Conservation (phyloP, 208 protist species). For the Leishmania martiniquensis region DNA sequence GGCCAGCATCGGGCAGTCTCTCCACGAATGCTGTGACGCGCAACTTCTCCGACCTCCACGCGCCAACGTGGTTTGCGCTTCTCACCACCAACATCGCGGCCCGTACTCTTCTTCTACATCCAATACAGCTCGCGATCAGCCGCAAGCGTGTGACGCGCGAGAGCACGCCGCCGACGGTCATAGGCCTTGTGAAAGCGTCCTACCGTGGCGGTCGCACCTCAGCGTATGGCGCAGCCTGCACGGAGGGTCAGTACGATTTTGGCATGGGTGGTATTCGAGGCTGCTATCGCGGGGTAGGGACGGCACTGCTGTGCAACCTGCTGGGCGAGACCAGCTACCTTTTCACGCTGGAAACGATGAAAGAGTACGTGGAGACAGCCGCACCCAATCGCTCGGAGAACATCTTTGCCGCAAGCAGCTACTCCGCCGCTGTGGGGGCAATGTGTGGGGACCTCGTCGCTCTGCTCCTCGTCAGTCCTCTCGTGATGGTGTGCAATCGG, state of each 20-base stretch:
- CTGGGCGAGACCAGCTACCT: slow-evolving; percentile 80
- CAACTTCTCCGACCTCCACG: slow-evolving; percentile 78
- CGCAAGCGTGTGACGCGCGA: slow-evolving; percentile 83
- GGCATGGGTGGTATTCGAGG: slow-evolving; percentile 63
- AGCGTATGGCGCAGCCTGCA: slow-evolving; percentile 18
- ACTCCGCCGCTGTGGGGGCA: slow-evolving; percentile 57
- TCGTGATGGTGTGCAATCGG: slow-evolving; percentile 72
- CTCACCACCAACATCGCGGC: slow-evolving; percentile 61
- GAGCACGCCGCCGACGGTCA: slow-evolving; percentile 48
- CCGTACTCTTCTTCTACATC: slow-evolving; percentile 83
- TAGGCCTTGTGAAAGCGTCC: slow-evolving; percentile 43
- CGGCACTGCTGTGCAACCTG: slow-evolving; percentile 69
- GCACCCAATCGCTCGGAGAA: neutral
- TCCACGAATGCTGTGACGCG: slow-evolving; percentile 82
- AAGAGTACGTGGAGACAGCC: slow-evolving; percentile 42
- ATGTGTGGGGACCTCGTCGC: slow-evolving; percentile 76
- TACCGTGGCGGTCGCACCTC: slow-evolving; percentile 55
- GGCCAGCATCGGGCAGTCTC: slow-evolving; percentile 9
- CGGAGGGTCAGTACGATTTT: slow-evolving; percentile 31
- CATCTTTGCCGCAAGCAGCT: slow-evolving; percentile 41
- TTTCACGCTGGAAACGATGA: slow-evolving; percentile 73
- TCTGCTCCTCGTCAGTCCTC: slow-evolving; percentile 64
- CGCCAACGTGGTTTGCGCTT: slow-evolving; percentile 76
- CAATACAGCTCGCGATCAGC: slow-evolving; percentile 72
- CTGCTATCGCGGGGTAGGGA: slow-evolving; percentile 76